Percentiles rank a stretch among this genome's conserved stretches.
Evolutionary conservation across 1,139 yeast genomes (phyloP).

Genomic region (Saccharomycopsis hybrid): DNA sequence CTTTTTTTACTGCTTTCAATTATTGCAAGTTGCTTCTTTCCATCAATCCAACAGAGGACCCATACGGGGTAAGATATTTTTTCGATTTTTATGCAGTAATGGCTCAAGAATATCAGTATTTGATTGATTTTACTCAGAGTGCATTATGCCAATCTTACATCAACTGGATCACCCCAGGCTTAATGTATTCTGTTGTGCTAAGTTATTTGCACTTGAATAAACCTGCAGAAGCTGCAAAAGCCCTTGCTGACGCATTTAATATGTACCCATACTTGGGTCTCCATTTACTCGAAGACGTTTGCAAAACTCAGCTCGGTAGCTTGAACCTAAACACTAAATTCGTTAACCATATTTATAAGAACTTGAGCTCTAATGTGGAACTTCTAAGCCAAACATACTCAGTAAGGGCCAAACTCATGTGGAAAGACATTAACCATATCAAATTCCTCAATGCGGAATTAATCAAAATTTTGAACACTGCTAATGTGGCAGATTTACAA

Average conservation of each 20-base stretch:
- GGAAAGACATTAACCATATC: constrained; percentile 43
- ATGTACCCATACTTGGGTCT: constrained; percentile 57
- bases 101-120: constrained; percentile 58
- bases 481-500: not conserved
- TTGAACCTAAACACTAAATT: constrained; percentile 19
- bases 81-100: constrained; percentile 73
- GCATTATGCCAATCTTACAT: constrained; percentile 50
- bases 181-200: constrained; percentile 60
- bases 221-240: constrained; percentile 37
- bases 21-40: constrained; percentile 67
- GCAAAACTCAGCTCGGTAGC: constrained; percentile 25
- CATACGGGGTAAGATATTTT: constrained; percentile 75
- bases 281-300: constrained; percentile 39
- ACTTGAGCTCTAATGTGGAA: constrained; percentile 21
- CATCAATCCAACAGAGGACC: constrained; percentile 74
- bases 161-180: constrained; percentile 70
- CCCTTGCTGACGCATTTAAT: constrained; percentile 44
- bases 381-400: constrained; percentile 46
- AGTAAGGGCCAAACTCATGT: constrained; percentile 42
- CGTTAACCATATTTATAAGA: constrained; percentile 21
- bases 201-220: constrained; percentile 41
- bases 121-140: constrained; percentile 49
- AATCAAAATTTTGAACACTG: constrained; percentile 28
- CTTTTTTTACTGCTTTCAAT: constrained; percentile 67
- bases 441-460: constrained; percentile 46